Evolutionary conservation across 495 filamentous ascomycete species (phyloP).

Genomic region (Aspergillus sclerotiicarbonarius): DNA sequence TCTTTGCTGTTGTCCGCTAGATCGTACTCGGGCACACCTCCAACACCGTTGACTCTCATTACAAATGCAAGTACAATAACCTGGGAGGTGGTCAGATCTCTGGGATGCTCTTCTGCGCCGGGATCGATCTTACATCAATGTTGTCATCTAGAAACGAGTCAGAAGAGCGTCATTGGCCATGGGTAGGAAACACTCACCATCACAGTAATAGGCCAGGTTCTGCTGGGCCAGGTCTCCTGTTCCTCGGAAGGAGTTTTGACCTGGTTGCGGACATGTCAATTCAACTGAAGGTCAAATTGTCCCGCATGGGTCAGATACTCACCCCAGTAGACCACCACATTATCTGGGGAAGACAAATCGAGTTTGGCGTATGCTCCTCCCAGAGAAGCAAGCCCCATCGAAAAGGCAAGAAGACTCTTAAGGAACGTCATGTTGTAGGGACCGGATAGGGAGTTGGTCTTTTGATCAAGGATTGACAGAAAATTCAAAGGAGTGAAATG

Average conservation of each 20-base stretch:
- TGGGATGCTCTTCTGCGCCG: neutral
- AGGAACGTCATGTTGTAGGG: slow-evolving; percentile 26
- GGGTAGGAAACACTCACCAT: slow-evolving; percentile 41
- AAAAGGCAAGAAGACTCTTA: slow-evolving; percentile 24
- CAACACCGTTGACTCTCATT: slow-evolving; percentile 48
- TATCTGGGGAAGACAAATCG: slow-evolving; percentile 42
- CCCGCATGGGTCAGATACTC: slow-evolving; percentile 11
- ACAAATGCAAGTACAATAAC: slow-evolving; percentile 64
- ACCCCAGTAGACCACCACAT: slow-evolving; percentile 66
- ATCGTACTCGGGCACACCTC: slow-evolving; percentile 54
- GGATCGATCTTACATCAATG: slow-evolving; percentile 35
- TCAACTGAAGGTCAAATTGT: neutral
- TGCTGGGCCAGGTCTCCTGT: slow-evolving; percentile 49
- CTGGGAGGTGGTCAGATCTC: slow-evolving; percentile 23
- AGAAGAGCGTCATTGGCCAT: neutral
- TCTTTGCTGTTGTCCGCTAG: slow-evolving; percentile 58
- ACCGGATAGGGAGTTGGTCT: neutral
- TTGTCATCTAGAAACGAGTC: slow-evolving; percentile 24
- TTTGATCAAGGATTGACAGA: neutral
- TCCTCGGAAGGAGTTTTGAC: slow-evolving; percentile 57
- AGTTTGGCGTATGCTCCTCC: slow-evolving; percentile 40
- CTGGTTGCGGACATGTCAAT: slow-evolving; percentile 27
- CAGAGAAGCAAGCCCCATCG: slow-evolving; percentile 29
- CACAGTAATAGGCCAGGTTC: slow-evolving; percentile 56
- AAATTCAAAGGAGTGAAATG: neutral